Evolutionary conservation across 75 land plant species (phyloP), one percentile per base, ranked within the genome.

Genomic region (Pinus tabuliformis): DNA sequence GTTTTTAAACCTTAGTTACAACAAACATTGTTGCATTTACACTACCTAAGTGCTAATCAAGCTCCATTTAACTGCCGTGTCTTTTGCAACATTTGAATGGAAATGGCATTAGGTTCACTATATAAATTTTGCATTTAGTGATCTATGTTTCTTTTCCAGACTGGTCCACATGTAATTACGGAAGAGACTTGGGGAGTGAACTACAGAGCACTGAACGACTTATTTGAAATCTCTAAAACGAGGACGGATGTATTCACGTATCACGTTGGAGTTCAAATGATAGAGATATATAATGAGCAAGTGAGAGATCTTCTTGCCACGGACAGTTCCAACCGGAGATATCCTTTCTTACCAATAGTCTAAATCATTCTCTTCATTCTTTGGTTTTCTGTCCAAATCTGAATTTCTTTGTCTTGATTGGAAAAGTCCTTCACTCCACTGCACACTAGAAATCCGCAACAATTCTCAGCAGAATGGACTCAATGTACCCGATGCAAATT

Each of bases 211-310:
- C 61, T 91, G 33, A 73, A 79, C 75, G 93, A 91, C 77, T 73
- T 91, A 73, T 91, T 91, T 74, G 62, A 80, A 24, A 82, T 91
- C 8, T 86, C 89, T 26, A 73, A 80, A 36, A 57, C 4, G 16
- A 81, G 93, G 56, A 77, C 20, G 39, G 74, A 84, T 79, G 39
- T 75, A 13, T 58, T 89, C 21, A 13, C 33, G 45, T 91, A 91
- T 77, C 85, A 84, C 15, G 78, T 91, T 36, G 72, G 81, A 36
- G 89, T 89, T 36, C 93, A 91, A 58, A 88, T 91, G 88, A 82
- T 88, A 56, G 91, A 89, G 79, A 89, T 89, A 57, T 89, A 89
- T 77, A 89, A 89, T 78, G 91, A 89, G 73, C 86, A 89, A 84
- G 88, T 89, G 73, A 76, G 93, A 45, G 93, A 91, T 75, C 78